A percentile compares a stretch with the other conserved stretches of the same genome.
These are phyloP conservation scores for Dimocarpus longan DNA, from an alignment of 345 rosid species.

Conservation along the genomic window DNA sequence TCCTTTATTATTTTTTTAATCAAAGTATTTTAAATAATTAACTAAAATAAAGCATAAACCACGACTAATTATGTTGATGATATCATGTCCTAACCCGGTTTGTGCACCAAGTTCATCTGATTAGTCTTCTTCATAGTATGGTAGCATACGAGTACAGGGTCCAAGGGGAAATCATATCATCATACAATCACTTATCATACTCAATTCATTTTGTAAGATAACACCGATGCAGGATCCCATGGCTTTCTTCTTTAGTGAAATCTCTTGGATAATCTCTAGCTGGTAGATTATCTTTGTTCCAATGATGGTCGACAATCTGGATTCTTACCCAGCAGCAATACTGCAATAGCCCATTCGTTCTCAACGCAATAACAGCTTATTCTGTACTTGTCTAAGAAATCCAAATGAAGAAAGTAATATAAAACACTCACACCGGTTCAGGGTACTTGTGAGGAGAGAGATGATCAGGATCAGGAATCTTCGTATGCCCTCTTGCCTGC, in stretches of 20 bases:
- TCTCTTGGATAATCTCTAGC: slow-evolving; percentile 52
- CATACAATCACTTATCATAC: background rate
- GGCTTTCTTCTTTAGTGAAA: slow-evolving; percentile 12
- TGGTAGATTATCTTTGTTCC: slow-evolving; percentile 49
- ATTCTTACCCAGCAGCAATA: slow-evolving; percentile 65
- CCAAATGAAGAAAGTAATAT: background rate
- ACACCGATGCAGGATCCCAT: slow-evolving; percentile 30
- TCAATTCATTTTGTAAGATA: slow-evolving; percentile 29
- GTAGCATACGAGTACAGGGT: background rate
- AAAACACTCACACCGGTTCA: slow-evolving; percentile 44
- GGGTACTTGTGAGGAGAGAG: slow-evolving; percentile 52
- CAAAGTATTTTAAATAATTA: no score
- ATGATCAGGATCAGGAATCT: slow-evolving; percentile 50
- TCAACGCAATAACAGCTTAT: background rate
- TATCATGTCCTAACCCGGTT: background rate
- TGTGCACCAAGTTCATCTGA: background rate
- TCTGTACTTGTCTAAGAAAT: slow-evolving; percentile 5
- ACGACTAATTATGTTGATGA: background rate
- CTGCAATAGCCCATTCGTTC: slow-evolving; percentile 48
- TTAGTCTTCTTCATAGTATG: slow-evolving; percentile 1
- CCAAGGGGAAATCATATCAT: background rate
- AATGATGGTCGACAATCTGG: slow-evolving; percentile 64
- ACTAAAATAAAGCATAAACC: background rate
- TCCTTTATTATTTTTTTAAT: no score
- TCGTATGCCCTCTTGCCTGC: slow-evolving; percentile 70